Evolutionary conservation across 2,329 filamentous ascomycete species (phyloP), one percentile per base, ranked within the genome.

Genomic region (Emergomyces africanus): DNA sequence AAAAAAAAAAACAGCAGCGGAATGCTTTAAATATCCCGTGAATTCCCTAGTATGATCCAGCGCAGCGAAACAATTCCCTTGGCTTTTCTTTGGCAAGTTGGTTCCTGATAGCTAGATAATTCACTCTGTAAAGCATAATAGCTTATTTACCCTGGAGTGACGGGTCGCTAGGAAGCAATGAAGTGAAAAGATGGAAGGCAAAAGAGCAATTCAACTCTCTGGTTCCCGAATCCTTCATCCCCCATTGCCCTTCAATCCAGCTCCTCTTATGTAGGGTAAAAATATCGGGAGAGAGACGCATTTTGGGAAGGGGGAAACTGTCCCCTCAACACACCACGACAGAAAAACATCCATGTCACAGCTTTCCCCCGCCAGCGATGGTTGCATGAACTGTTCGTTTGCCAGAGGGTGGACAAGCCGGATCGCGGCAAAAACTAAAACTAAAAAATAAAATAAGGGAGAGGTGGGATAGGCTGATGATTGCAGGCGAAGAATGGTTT

Each of bases 321-420:
- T 35, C 51, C n/a, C n/a, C 23, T 54, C 51, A 54, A 3, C 53
- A 3, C 53, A 55, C 53, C 53, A 55, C 37, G 39, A 44, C 53
- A 55, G 37, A 44, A 33, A 37, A 44, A 8, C 53, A 55, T 25
- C 53, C 53, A 55, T 55, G 53, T 55, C 53, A 55, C 35, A 33
- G 25, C 25, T 14, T 39, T 30, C 30, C 33, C 33, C 30, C 12
- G 50, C 33, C 50, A 54, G 53, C 53, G 39, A 44, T 6, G 37
- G 39, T 33, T 41, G 37, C 53, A 55, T 44, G 53, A 55, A 55
- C 53, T 55, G 39, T 55, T 55, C 39, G 53, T 37, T 54, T 33
- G n/a, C n/a, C n/a, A 10, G n/a, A 54, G 18, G 39, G 50, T 39
- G 50, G 30, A 54, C n/a, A 37, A n/a, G 15, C 5, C n/a, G 33